Percentiles rank a stretch among this genome's conserved stretches.
Conservation (phyloP, 1,284 basidiomycete genomes). For the Tylopilus sp. region DNA sequence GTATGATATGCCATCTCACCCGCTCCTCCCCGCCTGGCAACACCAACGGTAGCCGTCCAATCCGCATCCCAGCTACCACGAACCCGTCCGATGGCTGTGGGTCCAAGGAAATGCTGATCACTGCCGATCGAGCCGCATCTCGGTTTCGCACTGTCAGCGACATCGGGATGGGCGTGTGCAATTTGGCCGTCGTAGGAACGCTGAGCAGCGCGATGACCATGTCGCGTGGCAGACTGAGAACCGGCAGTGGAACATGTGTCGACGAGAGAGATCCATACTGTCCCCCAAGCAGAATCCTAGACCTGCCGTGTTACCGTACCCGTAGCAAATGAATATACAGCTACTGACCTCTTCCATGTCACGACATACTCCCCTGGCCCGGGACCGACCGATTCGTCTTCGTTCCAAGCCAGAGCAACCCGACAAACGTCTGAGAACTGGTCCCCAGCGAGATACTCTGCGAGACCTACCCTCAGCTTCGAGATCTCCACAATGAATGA, state of each 20-base stretch:
- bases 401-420: constrained; percentile 58
- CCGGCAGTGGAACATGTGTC: constrained; percentile 67
- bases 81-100: constrained; percentile 72
- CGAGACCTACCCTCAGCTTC: not conserved
- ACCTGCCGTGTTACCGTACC: not conserved
- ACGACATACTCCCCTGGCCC: constrained; percentile 71
- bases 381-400: constrained; percentile 52
- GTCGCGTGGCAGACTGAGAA: constrained; percentile 67
- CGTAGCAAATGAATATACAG: not conserved
- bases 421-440: constrained; percentile 68
- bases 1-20: constrained; percentile 73
- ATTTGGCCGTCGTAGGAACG: constrained; percentile 66
- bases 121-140: constrained; percentile 70
- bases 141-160: constrained; percentile 73
- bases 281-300: constrained; percentile 46
- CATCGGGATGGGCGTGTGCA: constrained; percentile 70
- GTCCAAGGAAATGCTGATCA: constrained; percentile 71
- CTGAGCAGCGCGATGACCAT: constrained; percentile 72
- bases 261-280: constrained; percentile 56
- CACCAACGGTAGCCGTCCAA: constrained; percentile 71
- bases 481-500: too few relatives aligned
- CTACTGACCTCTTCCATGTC: constrained; percentile 72
- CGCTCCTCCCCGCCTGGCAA: constrained; percentile 76
- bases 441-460: constrained; percentile 75
- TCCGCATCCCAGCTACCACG: constrained; percentile 77